phyloP scores from a whole-genome alignment of 306 rosid genomes.

The Rosa lucieae region DNA sequence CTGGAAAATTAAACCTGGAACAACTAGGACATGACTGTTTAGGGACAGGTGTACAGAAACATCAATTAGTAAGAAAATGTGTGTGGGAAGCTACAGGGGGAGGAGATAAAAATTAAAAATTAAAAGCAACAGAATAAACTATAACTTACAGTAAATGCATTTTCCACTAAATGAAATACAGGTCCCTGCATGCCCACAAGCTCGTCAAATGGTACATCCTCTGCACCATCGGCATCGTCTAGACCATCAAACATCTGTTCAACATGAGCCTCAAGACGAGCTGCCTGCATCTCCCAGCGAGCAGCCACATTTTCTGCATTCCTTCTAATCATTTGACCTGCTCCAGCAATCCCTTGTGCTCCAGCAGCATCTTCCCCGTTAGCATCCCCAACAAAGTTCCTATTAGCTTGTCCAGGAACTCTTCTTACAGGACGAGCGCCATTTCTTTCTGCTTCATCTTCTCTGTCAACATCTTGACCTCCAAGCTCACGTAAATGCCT shows the following conservation, averaged over 20 bases:
- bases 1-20: not conserved
- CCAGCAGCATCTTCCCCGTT: conserved; percentile 87
- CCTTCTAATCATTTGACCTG: conserved; percentile 88
- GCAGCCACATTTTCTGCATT: conserved; percentile 98
- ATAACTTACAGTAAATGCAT: conserved; percentile 90
- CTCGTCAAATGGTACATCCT: conserved; percentile 99
- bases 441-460: conserved; percentile 92
- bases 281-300: conserved; percentile 98
- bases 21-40: not conserved
- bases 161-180: conserved; percentile 97
- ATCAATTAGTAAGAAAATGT: not conserved
- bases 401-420: conserved; percentile 83
- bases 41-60: not conserved
- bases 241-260: conserved; percentile 99
- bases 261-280: conserved; percentile 98
- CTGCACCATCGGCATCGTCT: conserved; percentile 99
- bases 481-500: conserved; percentile 97
- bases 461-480: conserved; percentile 92
- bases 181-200: conserved; percentile 99
- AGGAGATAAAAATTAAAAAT: not conserved
- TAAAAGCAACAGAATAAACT: not conserved
- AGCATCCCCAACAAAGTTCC: conserved; percentile 72
- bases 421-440: conserved; percentile 92
- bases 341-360: conserved; percentile 85
- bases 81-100: not conserved